Conservation (phyloP, 345 rosid genomes). For the Eucalyptus erythrocorys region DNA sequence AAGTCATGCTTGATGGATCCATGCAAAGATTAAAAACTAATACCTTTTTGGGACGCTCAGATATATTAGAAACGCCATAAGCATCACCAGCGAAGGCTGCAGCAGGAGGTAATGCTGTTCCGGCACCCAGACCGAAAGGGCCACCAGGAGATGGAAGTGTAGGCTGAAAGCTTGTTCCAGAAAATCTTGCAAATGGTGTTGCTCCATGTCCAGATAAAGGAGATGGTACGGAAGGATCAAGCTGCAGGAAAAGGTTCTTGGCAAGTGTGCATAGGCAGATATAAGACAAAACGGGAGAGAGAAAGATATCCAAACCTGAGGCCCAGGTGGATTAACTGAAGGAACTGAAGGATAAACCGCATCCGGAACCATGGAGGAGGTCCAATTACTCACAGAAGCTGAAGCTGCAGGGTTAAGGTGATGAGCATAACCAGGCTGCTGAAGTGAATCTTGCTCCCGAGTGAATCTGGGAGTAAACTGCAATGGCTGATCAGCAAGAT, state of each 20-base stretch:
- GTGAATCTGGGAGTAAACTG: constrained; percentile 51
- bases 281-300: neutral
- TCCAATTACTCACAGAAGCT: constrained; percentile 45
- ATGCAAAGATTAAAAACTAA: neutral
- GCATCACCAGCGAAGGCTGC: constrained; percentile 60
- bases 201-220: constrained; percentile 48
- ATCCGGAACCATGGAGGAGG: constrained; percentile 37
- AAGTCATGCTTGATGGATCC: neutral
- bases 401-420: constrained; percentile 24
- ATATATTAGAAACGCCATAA: constrained; percentile 48
- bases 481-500: constrained; percentile 58
- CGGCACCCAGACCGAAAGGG: constrained; percentile 41
- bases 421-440: constrained; percentile 35
- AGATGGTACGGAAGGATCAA: constrained; percentile 42
- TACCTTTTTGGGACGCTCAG: constrained; percentile 85
- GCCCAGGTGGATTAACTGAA: constrained; percentile 31
- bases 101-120: constrained; percentile 44
- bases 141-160: constrained; percentile 35
- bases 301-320: constrained; percentile 20
- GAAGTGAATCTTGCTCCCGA: constrained; percentile 27
- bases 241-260: constrained; percentile 29
- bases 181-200: constrained; percentile 60
- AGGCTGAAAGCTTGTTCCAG: constrained; percentile 54
- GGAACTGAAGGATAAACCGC: constrained; percentile 50
- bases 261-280: neutral